phyloP scores from a whole-genome alignment of 805 yeast species.

The Crinitomyces ghanaensis region DNA sequence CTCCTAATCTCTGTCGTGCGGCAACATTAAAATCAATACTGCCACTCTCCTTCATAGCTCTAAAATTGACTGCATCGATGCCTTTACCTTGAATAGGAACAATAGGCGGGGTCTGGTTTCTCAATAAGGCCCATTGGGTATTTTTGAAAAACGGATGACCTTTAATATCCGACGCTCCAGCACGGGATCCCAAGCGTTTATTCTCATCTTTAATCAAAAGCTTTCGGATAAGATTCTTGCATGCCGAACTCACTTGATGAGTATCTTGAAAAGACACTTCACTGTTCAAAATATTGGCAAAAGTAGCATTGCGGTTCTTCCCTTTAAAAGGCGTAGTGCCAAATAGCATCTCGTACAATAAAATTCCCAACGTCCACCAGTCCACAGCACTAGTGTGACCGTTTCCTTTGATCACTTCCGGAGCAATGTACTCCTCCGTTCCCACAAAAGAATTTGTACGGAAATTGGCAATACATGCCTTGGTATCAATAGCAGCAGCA shows the following conservation, averaged over 20 bases:
- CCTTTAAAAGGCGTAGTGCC: conserved; percentile 98
- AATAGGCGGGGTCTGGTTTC: conserved; percentile 93
- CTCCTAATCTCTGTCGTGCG: neutral
- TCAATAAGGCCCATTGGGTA: conserved; percentile 87
- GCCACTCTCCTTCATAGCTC: conserved; percentile 21
- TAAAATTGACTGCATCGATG: conserved; percentile 33
- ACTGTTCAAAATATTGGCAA: conserved; percentile 71
- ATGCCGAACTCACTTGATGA: conserved; percentile 55
- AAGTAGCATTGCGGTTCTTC: conserved; percentile 74
- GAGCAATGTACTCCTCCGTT: conserved; percentile 97
- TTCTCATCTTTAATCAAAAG: conserved; percentile 79
- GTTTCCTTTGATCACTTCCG: conserved; percentile 92
- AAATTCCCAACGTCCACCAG: conserved; percentile 98
- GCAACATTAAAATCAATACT: conserved; percentile 21
- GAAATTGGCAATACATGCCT: conserved; percentile 90
- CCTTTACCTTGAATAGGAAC: conserved; percentile 65
- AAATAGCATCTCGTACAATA: conserved; percentile 86
- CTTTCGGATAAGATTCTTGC: conserved; percentile 72
- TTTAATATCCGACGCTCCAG: conserved; percentile 93
- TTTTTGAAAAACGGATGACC: conserved; percentile 83
- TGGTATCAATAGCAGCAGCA: conserved; percentile 73
- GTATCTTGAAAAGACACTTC: conserved; percentile 72
- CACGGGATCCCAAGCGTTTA: conserved; percentile 78
- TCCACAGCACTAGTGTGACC: conserved; percentile 98
- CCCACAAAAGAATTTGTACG: conserved; percentile 98